Evolutionary conservation across 2,329 filamentous ascomycete species (phyloP), one percentile per base, ranked within the genome.

Genomic region (Botrytis porri): DNA sequence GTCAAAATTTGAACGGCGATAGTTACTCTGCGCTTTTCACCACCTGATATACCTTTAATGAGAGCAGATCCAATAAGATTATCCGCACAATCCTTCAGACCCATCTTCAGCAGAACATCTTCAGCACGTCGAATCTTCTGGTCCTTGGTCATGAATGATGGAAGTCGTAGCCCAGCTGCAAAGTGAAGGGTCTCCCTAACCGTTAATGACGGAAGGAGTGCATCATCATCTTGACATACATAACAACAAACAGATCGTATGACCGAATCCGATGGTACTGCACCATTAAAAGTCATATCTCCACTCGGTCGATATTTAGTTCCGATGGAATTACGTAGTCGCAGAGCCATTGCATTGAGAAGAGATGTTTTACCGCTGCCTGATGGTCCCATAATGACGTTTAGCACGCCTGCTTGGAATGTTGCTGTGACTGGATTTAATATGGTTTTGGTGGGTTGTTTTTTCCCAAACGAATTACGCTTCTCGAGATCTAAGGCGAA

Each of bases 321-420:
- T 2, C 86, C 84, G 4, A 89, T 76, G 1, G 88, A 89, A 73
- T 88, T 88, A 39, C 88, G 87, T 7, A 94, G 82, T 25, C 92
- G 85, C 4, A 89, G 83, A 1, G 92, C 91, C 87, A 95, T 92
- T 1, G 90, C 86, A 78, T 93, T 94, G 18, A 94, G 84, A 0
- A 94, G 83, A 0, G 90, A 92, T 0, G 92, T 94, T 80, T 95
- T 95, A 1, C 92, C 92, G 63, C 89, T 91, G 0, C 92, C 92
- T 0, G 91, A 93, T 0, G 92, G 92, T 0, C 92, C 92, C 92
- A 94, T 94, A 75, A 95, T 92, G 37, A 94, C 86, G 75, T 94
- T 94, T 22, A 95, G 80, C 22, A 87, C 84, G 0, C 92, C 91
- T 0, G 92, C 87, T 64, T 88, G 85, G 76, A 95, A 94, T 0